Base-by-base conservation (phyloP, 164 flowering plant species). In the Cinnamomum chago region DNA sequence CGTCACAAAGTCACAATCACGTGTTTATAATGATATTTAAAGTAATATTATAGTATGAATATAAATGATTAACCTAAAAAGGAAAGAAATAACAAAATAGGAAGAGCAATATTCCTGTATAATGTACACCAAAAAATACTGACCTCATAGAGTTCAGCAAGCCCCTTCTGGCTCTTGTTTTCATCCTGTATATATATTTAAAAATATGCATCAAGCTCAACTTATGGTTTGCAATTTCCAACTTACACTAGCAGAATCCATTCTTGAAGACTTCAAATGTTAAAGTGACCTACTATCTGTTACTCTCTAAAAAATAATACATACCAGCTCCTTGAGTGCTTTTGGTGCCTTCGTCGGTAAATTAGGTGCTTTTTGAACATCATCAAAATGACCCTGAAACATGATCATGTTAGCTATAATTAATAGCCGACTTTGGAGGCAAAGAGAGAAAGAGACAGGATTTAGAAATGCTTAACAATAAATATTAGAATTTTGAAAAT, bases 111-210 rank as follows among this genome's bases (percentile, higher is more conserved):
- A 20, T 67, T n/a, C 15, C 69, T 14, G 18, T 67, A 15, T 14
- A 67, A 64, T 20, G 20, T 9, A 15, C n/a, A 67, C 18, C 47
- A 27, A 47, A 50, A 60, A 33, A 58, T 15, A 79, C 89, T 73
- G 52, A 92, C 99, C 97, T 91, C 98, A 79, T 94, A 96, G 67
- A 91, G 73, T 80, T 94, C 97, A 74, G 88, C 97, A 72, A 96
- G 91, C 72, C 99, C 97, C 83, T 89, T 93, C 82, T 90, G 90
- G 89, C 97, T 96, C 80, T 94, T 93, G 80, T 85, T 92, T 68
- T 96, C 99, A 84, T 96, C 97, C 99, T 95, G 89, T 68, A 81
- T 20, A 68, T 25, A 50, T 65, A 18, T 24, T 30, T 23, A 6
- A 62, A 35, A 60, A 68, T 1, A 68, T 15, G 18, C 20, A 68